phyloP scores from a whole-genome alignment of 2,329 filamentous ascomycete species.

The Colletotrichum lentis region DNA sequence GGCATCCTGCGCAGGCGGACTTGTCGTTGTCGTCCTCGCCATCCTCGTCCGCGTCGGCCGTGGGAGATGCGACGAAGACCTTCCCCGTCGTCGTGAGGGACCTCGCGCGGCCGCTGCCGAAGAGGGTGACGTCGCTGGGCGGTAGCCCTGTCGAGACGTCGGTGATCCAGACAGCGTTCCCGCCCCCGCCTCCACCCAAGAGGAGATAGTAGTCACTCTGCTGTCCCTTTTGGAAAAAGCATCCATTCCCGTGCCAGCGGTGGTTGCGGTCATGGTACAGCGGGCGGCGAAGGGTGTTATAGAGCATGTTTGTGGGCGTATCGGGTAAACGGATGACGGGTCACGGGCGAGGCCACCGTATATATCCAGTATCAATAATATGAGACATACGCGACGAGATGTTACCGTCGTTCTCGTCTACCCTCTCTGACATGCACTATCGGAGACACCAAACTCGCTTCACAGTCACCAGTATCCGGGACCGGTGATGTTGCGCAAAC shows the following conservation, averaged over 20 bases:
- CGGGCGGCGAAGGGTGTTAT: slow-evolving; percentile 6
- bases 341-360: background rate
- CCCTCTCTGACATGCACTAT: background rate
- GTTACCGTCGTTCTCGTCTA: background rate
- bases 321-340: background rate
- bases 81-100: slow-evolving; percentile 18
- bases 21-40: background rate
- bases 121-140: slow-evolving; percentile 33
- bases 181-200: slow-evolving; percentile 48
- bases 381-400: background rate
- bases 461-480: background rate
- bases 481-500: background rate
- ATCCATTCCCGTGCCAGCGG: too few species aligned
- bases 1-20: background rate
- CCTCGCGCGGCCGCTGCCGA: slow-evolving; percentile 15
- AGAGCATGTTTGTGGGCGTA: background rate
- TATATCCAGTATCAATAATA: slow-evolving; percentile 4
- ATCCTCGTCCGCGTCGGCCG: background rate
- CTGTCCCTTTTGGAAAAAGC: background rate
- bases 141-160: slow-evolving; percentile 49
- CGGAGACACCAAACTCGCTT: background rate
- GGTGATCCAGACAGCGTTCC: slow-evolving; percentile 52
- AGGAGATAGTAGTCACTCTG: slow-evolving; percentile 11
- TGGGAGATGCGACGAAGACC: slow-evolving; percentile 7
- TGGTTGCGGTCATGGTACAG: background rate